Conservation (phyloP, 768 basidiomycete genomes). For the Antrodiella citrinella region DNA sequence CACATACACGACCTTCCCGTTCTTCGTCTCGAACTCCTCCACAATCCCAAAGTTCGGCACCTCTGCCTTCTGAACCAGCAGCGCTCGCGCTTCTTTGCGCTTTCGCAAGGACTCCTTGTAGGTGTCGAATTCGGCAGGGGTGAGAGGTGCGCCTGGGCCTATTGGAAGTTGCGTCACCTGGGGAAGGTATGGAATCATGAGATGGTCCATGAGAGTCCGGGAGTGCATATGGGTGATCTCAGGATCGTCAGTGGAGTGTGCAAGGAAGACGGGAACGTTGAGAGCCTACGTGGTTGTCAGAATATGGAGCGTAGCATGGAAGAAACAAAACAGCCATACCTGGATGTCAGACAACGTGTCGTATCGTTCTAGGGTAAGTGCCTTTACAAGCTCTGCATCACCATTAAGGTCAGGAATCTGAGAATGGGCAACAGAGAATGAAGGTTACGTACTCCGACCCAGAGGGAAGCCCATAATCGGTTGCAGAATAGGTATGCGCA, state of each 20-base stretch:
- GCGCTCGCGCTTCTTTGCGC: conserved; percentile 34
- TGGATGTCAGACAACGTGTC: conserved; percentile 55
- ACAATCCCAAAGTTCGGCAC: conserved; percentile 44
- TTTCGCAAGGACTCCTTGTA: conserved; percentile 31
- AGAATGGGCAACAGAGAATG: not conserved
- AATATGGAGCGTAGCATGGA: not conserved
- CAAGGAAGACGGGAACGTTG: conserved; percentile 60
- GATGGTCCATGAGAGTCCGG: conserved; percentile 53
- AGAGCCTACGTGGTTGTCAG: conserved; percentile 39
- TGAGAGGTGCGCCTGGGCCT: conserved; percentile 20
- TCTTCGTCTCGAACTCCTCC: conserved; percentile 41
- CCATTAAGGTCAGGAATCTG: no score
- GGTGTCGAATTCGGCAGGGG: conserved; percentile 36
- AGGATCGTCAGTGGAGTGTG: conserved; percentile 67
- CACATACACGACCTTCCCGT: conserved; percentile 42
- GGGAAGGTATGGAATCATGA: conserved; percentile 59
- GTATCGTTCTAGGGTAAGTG: conserved; percentile 48
- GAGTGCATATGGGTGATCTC: conserved; percentile 72
- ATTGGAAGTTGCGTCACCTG: conserved; percentile 30
- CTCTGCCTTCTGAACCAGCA: conserved; percentile 35
- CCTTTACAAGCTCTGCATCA: conserved; percentile 41
- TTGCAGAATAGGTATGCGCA: conserved; percentile 64
- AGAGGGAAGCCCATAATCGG: conserved; percentile 61
- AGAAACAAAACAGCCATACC: conserved; percentile 29
- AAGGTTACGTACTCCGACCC: conserved; percentile 45